Evolutionary conservation across 2,329 filamentous ascomycete species (phyloP).

Genomic region (Huntiella decipiens): DNA sequence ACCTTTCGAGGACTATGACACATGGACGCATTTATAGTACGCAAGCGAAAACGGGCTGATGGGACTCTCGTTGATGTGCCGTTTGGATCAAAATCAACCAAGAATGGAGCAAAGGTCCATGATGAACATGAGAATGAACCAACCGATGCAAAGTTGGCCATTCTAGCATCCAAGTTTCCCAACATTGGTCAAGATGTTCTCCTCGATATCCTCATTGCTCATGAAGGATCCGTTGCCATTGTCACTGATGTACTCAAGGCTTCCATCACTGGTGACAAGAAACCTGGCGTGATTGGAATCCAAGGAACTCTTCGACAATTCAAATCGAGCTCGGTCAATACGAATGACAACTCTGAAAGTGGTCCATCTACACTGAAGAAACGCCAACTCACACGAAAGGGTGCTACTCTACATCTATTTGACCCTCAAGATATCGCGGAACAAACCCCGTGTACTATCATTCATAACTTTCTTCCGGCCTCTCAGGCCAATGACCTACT

Average conservation of each 20-base stretch:
- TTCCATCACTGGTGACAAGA: not conserved
- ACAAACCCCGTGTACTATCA: conserved; percentile 76
- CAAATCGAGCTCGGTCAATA: conserved; percentile 12
- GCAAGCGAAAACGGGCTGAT: conserved; percentile 28
- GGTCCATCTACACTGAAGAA: not conserved
- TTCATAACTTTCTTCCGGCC: conserved; percentile 70
- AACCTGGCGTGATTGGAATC: conserved; percentile 22
- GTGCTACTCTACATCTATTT: conserved; percentile 68
- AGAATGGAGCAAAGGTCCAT: conserved; percentile 1
- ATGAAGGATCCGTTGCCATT: conserved; percentile 54
- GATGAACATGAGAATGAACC: conserved; percentile 43
- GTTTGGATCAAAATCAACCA: not conserved
- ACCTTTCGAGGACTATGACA: not conserved
- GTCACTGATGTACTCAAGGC: conserved; percentile 19
- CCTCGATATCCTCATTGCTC: conserved; percentile 59
- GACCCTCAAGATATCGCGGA: conserved; percentile 61
- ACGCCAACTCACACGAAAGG: conserved; percentile 18
- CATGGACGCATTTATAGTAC: conserved; percentile 40
- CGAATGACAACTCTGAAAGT: conserved; percentile 16
- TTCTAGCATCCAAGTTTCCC: conserved; percentile 62
- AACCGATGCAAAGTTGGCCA: conserved; percentile 76
- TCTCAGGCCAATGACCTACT: conserved; percentile 57
- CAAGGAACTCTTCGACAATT: conserved; percentile 47
- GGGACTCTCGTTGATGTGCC: conserved; percentile 15
- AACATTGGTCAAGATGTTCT: conserved; percentile 43